Base-by-base conservation (phyloP, 495 filamentous ascomycete genomes). In the Astrothelium subdiscretum region DNA sequence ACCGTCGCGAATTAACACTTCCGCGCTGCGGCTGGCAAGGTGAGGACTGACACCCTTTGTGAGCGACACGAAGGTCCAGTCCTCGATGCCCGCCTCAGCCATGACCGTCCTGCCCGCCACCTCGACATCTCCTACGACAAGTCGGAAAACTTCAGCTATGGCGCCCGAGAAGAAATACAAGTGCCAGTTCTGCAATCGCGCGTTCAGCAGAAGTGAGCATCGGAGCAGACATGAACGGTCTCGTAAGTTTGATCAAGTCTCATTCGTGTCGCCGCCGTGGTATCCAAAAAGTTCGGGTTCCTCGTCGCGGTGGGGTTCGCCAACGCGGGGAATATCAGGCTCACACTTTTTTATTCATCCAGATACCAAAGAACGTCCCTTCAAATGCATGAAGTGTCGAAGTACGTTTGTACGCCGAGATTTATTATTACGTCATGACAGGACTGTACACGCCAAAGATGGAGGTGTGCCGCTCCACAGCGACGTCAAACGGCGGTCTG, bases 341-440 rank as follows among this genome's bases (percentile, higher is more conserved):
- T 59, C 26, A 59, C 62, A 15, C 43, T 38, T 4, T 18, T 54
- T 38, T 57, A 3, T 31, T 22, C 2, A 4, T 31, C 26, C 77
- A 96, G 92, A 97, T 76, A 98, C 94, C 59, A 98, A 98, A 79
- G 94, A 98, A 76, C 88, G 94, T 63, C 94, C 94, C 35, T 98
- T 98, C 82, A 97, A 97, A 72, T 98, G 94, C 78, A 78, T 87
- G 71, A 98, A 98, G 79, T 98, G 94, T 77, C 84, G 92, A 69
- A 97, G 94, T 80, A 98, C 94, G 62, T 98, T 98, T 70, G 94
- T 98, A 66, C 88, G 94, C 73, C 88, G 94, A 76, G 94, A 98
- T 76, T 82, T 98, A 27, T 84, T 98, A 38, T 83, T 98, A 65
- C 90, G 94, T 74, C 94, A 98, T 78, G 94, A 98, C 73, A 90